These are phyloP conservation scores for Xerocomus amazonicus DNA, from an alignment of 1,284 basidiomycete genomes.

Conservation along the genomic window DNA sequence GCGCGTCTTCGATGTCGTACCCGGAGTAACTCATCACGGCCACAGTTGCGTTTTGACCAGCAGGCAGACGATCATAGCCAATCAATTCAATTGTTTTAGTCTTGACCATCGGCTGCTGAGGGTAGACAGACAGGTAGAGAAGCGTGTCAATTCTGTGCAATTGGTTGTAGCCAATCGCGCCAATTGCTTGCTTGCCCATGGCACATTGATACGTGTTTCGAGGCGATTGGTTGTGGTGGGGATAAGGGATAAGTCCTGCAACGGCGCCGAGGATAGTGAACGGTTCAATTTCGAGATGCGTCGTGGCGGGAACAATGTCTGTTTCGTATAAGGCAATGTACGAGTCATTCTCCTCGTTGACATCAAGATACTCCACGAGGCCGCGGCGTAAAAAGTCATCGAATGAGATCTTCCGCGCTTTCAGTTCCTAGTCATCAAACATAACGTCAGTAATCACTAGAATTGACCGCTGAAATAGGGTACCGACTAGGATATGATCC, in stretches of 20 bases:
- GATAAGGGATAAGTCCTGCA: constrained; percentile 97
- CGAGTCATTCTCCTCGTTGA: constrained; percentile 99
- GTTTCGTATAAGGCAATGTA: constrained; percentile 94
- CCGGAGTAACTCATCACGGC: constrained; percentile 99
- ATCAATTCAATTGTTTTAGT: constrained; percentile 97
- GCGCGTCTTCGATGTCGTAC: constrained; percentile 99
- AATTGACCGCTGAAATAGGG: constrained; percentile 5
- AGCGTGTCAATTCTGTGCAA: constrained; percentile 97
- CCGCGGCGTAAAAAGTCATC: constrained; percentile 94
- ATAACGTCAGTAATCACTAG: constrained; percentile 14
- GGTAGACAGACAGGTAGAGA: constrained; percentile 98
- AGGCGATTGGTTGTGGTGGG: constrained; percentile 99
- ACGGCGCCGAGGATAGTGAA: constrained; percentile 98
- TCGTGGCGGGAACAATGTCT: constrained; percentile 80
- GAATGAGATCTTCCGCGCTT: constrained; percentile 77
- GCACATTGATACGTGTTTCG: constrained; percentile 99
- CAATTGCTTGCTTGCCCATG: constrained; percentile 99
- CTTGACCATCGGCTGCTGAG: constrained; percentile 99
- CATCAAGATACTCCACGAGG: constrained; percentile 99
- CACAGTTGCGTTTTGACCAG: constrained; percentile 97
- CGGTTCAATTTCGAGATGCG: constrained; percentile 98
- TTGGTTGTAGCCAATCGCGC: constrained; percentile 99
- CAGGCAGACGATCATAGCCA: constrained; percentile 95
- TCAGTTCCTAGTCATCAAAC: constrained; percentile 58
- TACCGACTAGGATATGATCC: constrained; percentile 73